A percentile compares a stretch with the other conserved stretches of the same genome.
These are phyloP conservation scores for Synchytrium microbalum DNA, from an alignment of 371 early-diverging fungal genomes.

Conservation along the genomic window DNA sequence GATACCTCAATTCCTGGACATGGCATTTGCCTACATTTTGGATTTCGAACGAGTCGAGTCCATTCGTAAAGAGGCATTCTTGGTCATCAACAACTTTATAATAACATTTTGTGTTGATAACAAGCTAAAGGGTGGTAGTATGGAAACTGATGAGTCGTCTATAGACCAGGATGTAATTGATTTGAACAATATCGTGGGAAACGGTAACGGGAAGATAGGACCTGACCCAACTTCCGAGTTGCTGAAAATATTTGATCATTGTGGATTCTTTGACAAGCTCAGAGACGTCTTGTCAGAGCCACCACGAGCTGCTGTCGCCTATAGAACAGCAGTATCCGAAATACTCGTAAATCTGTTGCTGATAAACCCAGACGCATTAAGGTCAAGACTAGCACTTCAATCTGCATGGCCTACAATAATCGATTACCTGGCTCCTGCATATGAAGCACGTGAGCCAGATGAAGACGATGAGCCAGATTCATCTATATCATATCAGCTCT, in stretches of 20 bases:
- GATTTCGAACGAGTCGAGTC: constrained; percentile 13
- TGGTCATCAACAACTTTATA: constrained; percentile 28
- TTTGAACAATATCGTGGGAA: too few species aligned
- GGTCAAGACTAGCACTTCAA: neutral
- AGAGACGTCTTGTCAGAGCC: constrained; percentile 6
- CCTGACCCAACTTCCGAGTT: constrained; percentile 3
- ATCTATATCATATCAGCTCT: neutral
- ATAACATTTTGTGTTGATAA: constrained; percentile 24
- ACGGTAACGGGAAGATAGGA: neutral
- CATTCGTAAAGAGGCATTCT: constrained; percentile 21
- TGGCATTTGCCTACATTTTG: constrained; percentile 23
- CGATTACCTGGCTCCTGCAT: neutral
- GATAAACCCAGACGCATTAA: constrained; percentile 10
- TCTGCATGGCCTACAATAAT: neutral
- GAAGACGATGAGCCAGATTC: neutral
- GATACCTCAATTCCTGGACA: constrained; percentile 31
- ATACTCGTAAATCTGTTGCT: constrained; percentile 20
- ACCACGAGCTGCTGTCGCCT: constrained; percentile 5
- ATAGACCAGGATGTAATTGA: constrained; percentile 5
- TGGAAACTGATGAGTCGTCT: constrained; percentile 5
- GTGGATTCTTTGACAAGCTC: constrained; percentile 27
- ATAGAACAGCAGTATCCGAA: constrained; percentile 15
- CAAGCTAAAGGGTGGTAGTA: constrained; percentile 9
- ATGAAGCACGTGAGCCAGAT: neutral
- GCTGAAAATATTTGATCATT: constrained; percentile 22